Evolutionary conservation across 176 grass and related monocot genomes (phyloP).

Genomic region (Aegilops tauschii): DNA sequence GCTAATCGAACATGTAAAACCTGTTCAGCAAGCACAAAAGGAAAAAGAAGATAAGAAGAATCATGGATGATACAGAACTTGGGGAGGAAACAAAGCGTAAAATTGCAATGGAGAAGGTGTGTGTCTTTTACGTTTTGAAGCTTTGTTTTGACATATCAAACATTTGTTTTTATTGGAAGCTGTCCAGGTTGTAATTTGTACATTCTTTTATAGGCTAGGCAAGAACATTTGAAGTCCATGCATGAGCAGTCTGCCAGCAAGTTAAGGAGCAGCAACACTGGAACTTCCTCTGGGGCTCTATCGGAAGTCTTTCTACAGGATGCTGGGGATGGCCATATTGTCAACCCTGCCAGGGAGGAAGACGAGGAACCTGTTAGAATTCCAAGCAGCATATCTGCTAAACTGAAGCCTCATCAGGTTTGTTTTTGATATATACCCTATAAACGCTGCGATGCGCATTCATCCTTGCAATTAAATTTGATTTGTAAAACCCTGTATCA

Average conservation of each 20-base stretch:
- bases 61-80: slow-evolving; percentile 95
- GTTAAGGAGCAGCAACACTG: slow-evolving; percentile 36
- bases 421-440: not conserved
- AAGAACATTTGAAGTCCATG: slow-evolving; percentile 98
- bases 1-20: not conserved
- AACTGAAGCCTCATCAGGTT: slow-evolving; percentile 95
- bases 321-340: slow-evolving; percentile 72
- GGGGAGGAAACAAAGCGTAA: slow-evolving; percentile 88
- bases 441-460: not conserved
- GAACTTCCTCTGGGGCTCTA: slow-evolving; percentile 40
- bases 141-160: slow-evolving; percentile 5
- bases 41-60: slow-evolving; percentile 94
- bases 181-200: slow-evolving; percentile 17
- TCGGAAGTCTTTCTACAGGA: slow-evolving; percentile 42
- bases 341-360: slow-evolving; percentile 83
- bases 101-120: slow-evolving; percentile 97
- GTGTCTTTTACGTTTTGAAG: not conserved
- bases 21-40: slow-evolving; percentile 50
- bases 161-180: not conserved
- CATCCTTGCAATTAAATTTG: slow-evolving; percentile 6
- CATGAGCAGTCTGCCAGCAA: slow-evolving; percentile 81
- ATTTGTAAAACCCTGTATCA: not conserved
- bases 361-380: slow-evolving; percentile 85
- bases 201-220: slow-evolving; percentile 74
- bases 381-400: slow-evolving; percentile 86